Conservation (phyloP, 495 filamentous ascomycete species). For the Penicillium lividum region DNA sequence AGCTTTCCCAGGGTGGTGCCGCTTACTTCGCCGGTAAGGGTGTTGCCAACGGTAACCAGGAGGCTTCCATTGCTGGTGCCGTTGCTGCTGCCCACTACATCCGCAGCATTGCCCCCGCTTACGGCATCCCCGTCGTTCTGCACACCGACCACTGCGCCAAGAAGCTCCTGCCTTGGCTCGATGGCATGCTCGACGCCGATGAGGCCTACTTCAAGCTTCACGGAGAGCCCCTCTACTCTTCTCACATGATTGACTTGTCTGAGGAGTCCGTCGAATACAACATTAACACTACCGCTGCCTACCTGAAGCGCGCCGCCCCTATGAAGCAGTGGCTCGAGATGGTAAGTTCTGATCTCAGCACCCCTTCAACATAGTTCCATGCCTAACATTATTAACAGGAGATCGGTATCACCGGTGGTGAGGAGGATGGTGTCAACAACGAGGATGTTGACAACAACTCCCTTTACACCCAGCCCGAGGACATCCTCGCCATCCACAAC, state of each 20-base stretch:
- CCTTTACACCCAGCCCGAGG: constrained; percentile 96
- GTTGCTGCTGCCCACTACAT: constrained; percentile 93
- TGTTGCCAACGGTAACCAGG: constrained; percentile 80
- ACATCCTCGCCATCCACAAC: constrained; percentile 86
- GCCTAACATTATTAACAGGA: constrained; percentile 47
- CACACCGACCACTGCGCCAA: constrained; percentile 94
- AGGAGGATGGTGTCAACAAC: constrained; percentile 83
- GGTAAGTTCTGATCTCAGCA: constrained; percentile 50
- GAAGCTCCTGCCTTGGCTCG: constrained; percentile 94
- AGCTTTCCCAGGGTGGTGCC: constrained; percentile 89
- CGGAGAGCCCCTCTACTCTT: constrained; percentile 89
- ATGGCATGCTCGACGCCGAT: constrained; percentile 90
- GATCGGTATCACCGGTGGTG: constrained; percentile 92
- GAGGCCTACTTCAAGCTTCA: constrained; percentile 91
- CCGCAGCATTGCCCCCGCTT: constrained; percentile 80
- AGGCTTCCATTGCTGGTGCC: constrained; percentile 82
- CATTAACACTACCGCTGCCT: constrained; percentile 85
- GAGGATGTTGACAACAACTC: constrained; percentile 87
- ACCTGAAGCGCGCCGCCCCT: constrained; percentile 85
- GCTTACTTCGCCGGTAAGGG: constrained; percentile 96
- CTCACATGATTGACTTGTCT: constrained; percentile 96
- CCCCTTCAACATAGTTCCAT: neutral
- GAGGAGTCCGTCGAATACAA: constrained; percentile 89
- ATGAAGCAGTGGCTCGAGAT: constrained; percentile 99
- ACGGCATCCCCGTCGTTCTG: constrained; percentile 88